A percentile compares a stretch with the other conserved stretches of the same genome.
These are phyloP conservation scores for Sporothrix phasma DNA, from an alignment of 2,329 filamentous ascomycete genomes.

Conservation along the genomic window DNA sequence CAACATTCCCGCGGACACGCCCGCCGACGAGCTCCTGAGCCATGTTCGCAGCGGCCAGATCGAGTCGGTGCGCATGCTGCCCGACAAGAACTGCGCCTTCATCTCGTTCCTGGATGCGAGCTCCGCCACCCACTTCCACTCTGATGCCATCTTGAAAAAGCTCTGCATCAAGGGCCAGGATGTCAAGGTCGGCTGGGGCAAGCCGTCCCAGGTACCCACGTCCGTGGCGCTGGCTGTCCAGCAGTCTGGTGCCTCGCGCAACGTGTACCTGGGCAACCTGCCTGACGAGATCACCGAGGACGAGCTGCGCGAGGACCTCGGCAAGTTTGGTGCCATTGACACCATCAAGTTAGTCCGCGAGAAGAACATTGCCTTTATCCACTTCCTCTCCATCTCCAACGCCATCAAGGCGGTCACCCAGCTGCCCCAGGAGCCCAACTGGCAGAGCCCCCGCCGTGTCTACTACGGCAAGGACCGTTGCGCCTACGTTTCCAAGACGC, in stretches of 20 bases:
- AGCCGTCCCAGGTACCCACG: conserved; percentile 94
- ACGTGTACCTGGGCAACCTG: conserved; percentile 92
- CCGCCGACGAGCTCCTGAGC: conserved; percentile 89
- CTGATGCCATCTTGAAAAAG: conserved; percentile 99
- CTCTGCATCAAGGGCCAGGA: conserved; percentile 97
- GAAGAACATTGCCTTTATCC: conserved; percentile 95
- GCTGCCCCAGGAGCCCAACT: conserved; percentile 90
- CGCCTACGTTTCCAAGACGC: conserved; percentile 97
- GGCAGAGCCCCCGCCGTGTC: conserved; percentile 88
- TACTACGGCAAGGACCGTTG: conserved; percentile 99
- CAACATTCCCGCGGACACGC: conserved; percentile 96
- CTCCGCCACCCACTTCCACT: conserved; percentile 97
- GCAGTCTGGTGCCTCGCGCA: conserved; percentile 91
- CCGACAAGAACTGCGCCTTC: conserved; percentile 99
- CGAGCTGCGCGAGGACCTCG: conserved; percentile 85
- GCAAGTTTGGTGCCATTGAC: conserved; percentile 93
- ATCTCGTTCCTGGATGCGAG: conserved; percentile 97
- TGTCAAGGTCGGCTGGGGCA: conserved; percentile 99
- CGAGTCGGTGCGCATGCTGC: conserved; percentile 91
- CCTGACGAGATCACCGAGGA: conserved; percentile 85
- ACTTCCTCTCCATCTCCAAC: conserved; percentile 94
- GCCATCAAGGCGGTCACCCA: conserved; percentile 97
- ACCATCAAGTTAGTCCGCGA: conserved; percentile 96
- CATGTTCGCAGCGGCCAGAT: conserved; percentile 97
- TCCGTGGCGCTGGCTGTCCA: conserved; percentile 96